Base-by-base conservation (phyloP, 805 yeast genomes). In the Phaffomyces antillensis region DNA sequence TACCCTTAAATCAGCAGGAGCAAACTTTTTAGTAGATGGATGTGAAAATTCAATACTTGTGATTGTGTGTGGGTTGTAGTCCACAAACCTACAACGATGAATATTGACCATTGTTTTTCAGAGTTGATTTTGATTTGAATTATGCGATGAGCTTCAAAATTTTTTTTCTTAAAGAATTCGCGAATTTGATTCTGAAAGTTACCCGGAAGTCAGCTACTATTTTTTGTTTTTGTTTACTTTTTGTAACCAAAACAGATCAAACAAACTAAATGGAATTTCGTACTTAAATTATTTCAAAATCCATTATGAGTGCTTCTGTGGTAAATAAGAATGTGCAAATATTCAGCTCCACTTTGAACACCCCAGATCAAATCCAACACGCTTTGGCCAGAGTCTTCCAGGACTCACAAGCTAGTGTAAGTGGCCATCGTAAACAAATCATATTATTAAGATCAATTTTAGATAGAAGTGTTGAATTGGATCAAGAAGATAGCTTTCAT, bases 31-130 rank as follows among this genome's bases (percentile, higher is more conserved):
- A 4, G 70, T 65, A 0, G 86, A 75, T 6, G 64, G 60, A 59
- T 79, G 86, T 31, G 91, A 84, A 61, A 89, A 91, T 3, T 86
- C 83, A 42, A 85, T 65, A 1, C 95, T 76, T 0, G 97, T 87
- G 44, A 91, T 83, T 20, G 87, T 78, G 43, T 84, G 89, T 4
- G 97, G 91, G 12, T 83, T 77, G 54, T 79, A 86, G 63, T 91
- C 96, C 64, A 89, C 88, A 66, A 93, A 91, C 44, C 96, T 75
- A 62, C 96, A 86, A 58, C 97, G 78, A 64, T 91, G 97, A 52
- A 91, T 42, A 28, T 52, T 54, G 9, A 52, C 44, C 50, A 49
- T 46, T 16, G 18, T 18, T 32, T 32, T 10, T 5, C 16, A 32
- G 11, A 32, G 7, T 16, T 32, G 5, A 12, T 30, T 23, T 5